These are phyloP conservation scores for Colletotrichum karsti DNA, from an alignment of 2,329 filamentous ascomycete species.

Conservation along the genomic window DNA sequence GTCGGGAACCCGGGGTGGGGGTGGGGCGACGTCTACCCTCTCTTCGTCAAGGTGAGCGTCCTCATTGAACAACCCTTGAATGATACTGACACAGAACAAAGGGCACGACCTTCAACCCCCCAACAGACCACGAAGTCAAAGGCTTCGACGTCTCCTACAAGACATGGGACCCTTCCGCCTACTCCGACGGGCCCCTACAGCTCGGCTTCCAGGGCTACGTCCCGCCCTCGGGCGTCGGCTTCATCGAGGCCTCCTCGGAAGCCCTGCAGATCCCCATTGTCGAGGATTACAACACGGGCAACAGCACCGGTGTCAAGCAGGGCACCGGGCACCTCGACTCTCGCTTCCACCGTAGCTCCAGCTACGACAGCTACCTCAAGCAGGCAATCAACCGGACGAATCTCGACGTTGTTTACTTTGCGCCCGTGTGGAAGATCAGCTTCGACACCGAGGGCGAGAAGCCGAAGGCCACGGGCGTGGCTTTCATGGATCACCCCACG, in stretches of 20 bases:
- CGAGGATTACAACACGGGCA: slow-evolving; percentile 35
- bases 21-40: slow-evolving; percentile 36
- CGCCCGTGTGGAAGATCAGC: slow-evolving; percentile 32
- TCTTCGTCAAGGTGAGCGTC: slow-evolving; percentile 31
- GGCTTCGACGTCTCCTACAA: slow-evolving; percentile 36
- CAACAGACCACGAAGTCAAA: slow-evolving; percentile 26
- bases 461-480: slow-evolving; percentile 33
- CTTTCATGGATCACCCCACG: slow-evolving; percentile 35
- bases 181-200: slow-evolving; percentile 35
- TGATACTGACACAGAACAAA: neutral
- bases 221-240: slow-evolving; percentile 37
- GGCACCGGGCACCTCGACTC: slow-evolving; percentile 34
- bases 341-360: slow-evolving; percentile 34
- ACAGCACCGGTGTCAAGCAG: slow-evolving; percentile 38
- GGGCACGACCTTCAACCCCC: slow-evolving; percentile 36
- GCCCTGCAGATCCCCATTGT: slow-evolving; percentile 34
- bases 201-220: slow-evolving; percentile 38
- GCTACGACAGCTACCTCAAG: slow-evolving; percentile 35
- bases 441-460: slow-evolving; percentile 26
- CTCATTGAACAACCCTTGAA: too few species aligned
- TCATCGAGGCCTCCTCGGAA: slow-evolving; percentile 33
- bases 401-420: slow-evolving; percentile 35
- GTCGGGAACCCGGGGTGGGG: slow-evolving; percentile 42
- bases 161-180: slow-evolving; percentile 35
- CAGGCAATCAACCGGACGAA: slow-evolving; percentile 31